Evolutionary conservation across 2,329 filamentous ascomycete genomes (phyloP), one percentile per base, ranked within the genome.

Genomic region (Phyllosticta paracitricarpa): DNA sequence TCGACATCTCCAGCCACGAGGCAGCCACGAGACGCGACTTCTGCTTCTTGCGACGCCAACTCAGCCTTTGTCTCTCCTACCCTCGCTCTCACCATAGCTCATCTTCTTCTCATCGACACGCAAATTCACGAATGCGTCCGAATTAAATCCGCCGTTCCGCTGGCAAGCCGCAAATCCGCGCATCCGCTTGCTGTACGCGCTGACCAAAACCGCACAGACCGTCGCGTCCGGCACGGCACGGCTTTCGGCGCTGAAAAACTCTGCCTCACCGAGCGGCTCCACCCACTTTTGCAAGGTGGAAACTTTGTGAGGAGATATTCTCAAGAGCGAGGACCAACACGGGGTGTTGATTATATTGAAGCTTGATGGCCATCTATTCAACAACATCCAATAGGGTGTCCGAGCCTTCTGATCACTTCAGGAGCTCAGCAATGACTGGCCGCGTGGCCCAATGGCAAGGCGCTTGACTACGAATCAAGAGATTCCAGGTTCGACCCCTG

Each of bases 381-480:
- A 48, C 40, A 48, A 48, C 40, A 48, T 48, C 40, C 40, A 48
- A n/a, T n/a, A 17, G 14, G 40, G 14, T 48, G 17, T 48, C 14
- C 17, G 40, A 48, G 40, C 17, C 14, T n/a, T 2, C 33, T 40
- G 10, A 2, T 1, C 4, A 22, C 33, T 4, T n/a, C 40, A 48
- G 17, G 3, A 48, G 17, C 40, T 48, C 40, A n/a, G 7, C 17
- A 48, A 48, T 48, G 40, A 48, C 25, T 59, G 61, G 61, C 61
- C 61, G 56, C 61, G 52, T 81, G 79, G 78, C 78, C 78, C 78
- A 81, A 81, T 81, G 79, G 78, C 77, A 81, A 81, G 79, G 79
- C 78, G 78, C 76, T 79, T 81, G 79, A 81, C 79, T 81, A 80
- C 78, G 78, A 79, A 74, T 74, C 72, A 74, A 74, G 71, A 73